Conservation (phyloP, 2,329 filamentous ascomycete species). For the Drechslerella coelobrocha region DNA sequence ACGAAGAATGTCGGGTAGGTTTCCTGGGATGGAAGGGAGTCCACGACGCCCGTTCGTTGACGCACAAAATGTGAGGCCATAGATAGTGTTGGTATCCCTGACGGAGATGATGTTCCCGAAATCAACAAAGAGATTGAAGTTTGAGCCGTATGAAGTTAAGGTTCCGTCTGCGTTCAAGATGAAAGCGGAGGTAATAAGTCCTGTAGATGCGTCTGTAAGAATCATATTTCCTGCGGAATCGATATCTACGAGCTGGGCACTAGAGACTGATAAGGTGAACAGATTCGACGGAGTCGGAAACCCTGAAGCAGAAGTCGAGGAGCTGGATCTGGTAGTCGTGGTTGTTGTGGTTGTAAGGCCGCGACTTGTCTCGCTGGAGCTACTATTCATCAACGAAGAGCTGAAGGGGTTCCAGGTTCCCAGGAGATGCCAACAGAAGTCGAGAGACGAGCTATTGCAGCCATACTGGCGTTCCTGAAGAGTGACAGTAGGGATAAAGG, state of each 20-base stretch:
- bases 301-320: not conserved
- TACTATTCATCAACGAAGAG: constrained; percentile 8
- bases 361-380: constrained; percentile 5
- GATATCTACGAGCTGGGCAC: constrained; percentile 21
- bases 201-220: constrained; percentile 1
- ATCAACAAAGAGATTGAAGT: constrained; percentile 33
- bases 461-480: constrained; percentile 6
- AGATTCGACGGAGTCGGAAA: constrained; percentile 27
- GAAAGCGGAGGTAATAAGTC: constrained; percentile 24
- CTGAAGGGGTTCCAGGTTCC: constrained; percentile 35
- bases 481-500: constrained; percentile 23
- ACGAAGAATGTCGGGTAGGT: constrained; percentile 3
- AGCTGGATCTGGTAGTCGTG: not conserved
- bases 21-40: not conserved
- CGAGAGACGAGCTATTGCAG: constrained; percentile 14
- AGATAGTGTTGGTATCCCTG: constrained; percentile 19
- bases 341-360: constrained; percentile 14
- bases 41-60: not conserved
- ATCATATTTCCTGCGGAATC: constrained; percentile 22
- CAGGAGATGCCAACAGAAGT: constrained; percentile 17
- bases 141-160: constrained; percentile 25
- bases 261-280: constrained; percentile 14
- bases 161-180: constrained; percentile 32
- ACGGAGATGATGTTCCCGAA: constrained; percentile 15
- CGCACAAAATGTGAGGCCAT: constrained; percentile 19